A percentile compares a stretch with the other conserved stretches of the same genome.
These are phyloP conservation scores for Picochlorum sp. DNA, from an alignment of 139 green algal genomes.

Conservation along the genomic window DNA sequence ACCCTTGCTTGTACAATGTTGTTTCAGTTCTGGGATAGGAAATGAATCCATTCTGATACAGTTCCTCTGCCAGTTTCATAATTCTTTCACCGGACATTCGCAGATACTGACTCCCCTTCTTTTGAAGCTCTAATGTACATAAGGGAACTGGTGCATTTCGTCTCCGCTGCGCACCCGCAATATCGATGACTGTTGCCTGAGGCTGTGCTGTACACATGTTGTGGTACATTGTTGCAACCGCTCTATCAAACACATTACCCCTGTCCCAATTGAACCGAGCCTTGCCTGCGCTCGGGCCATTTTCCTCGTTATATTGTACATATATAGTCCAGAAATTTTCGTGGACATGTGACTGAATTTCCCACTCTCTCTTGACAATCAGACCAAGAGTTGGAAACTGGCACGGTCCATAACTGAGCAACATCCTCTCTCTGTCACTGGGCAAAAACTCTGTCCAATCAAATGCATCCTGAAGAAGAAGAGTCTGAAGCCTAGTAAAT, in stretches of 20 bases:
- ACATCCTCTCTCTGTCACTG: slow-evolving; percentile 12
- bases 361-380: slow-evolving; percentile 89
- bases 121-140: slow-evolving; percentile 94
- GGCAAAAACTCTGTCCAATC: slow-evolving; percentile 39
- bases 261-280: slow-evolving; percentile 72
- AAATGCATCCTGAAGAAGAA: slow-evolving; percentile 83
- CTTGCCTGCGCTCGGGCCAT: not conserved
- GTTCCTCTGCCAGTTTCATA: slow-evolving; percentile 95
- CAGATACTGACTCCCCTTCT: slow-evolving; percentile 65
- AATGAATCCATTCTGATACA: slow-evolving; percentile 94
- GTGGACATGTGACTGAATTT: slow-evolving; percentile 84
- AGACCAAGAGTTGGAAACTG: slow-evolving; percentile 97
- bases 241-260: slow-evolving; percentile 78
- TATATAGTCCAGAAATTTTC: slow-evolving; percentile 91
- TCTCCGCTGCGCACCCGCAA: slow-evolving; percentile 41
- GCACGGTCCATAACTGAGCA: slow-evolving; percentile 91
- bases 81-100: slow-evolving; percentile 66
- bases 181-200: slow-evolving; percentile 4
- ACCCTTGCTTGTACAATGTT: slow-evolving; percentile 61
- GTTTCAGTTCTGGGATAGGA: slow-evolving; percentile 96
- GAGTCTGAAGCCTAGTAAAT: slow-evolving; percentile 95
- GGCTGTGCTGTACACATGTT: slow-evolving; percentile 48
- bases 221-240: slow-evolving; percentile 62
- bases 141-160: slow-evolving; percentile 71
- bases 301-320: slow-evolving; percentile 16